These are phyloP conservation scores for Nakazawaea ambrosiae DNA, from an alignment of 805 yeast species.

Conservation along the genomic window DNA sequence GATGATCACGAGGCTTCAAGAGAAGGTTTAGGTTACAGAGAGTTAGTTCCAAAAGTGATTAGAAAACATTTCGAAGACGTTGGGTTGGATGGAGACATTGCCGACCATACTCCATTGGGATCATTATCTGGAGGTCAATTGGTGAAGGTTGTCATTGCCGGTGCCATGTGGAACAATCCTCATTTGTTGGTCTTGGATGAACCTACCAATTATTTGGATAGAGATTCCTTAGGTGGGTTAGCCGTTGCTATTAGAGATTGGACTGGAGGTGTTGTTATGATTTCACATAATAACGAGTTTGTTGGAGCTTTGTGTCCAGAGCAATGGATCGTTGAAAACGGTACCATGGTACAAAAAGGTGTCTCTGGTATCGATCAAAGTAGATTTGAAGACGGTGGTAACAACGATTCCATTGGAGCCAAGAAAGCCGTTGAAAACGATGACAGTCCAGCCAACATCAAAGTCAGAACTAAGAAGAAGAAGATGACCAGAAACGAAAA, in stretches of 20 bases:
- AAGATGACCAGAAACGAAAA: slow-evolving; percentile 95
- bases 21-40: slow-evolving; percentile 98
- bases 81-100: slow-evolving; percentile 96
- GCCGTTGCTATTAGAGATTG: slow-evolving; percentile 98
- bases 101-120: slow-evolving; percentile 96
- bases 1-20: slow-evolving; percentile 99
- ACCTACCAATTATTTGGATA: slow-evolving; percentile 96
- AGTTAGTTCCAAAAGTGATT: slow-evolving; percentile 83
- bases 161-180: slow-evolving; percentile 99
- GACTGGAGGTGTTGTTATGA: slow-evolving; percentile 98
- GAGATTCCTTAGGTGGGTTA: slow-evolving; percentile 96
- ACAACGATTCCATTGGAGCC: slow-evolving; percentile 38
- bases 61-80: slow-evolving; percentile 96
- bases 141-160: slow-evolving; percentile 97
- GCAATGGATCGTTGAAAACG: slow-evolving; percentile 96
- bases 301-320: slow-evolving; percentile 98
- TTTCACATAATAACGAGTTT: slow-evolving; percentile 94
- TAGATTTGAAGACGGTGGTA: slow-evolving; percentile 77
- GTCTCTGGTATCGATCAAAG: slow-evolving; percentile 64
- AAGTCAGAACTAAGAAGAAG: slow-evolving; percentile 90
- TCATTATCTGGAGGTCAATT: slow-evolving; percentile 96
- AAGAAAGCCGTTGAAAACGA: slow-evolving; percentile 53
- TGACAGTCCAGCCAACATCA: slow-evolving; percentile 93
- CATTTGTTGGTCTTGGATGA: slow-evolving; percentile 94
- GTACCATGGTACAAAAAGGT: slow-evolving; percentile 81